Evolutionary conservation across 352 stramenopile genomes (phyloP), one percentile per base, ranked within the genome.

Genomic region (Phytophthora sp.): DNA sequence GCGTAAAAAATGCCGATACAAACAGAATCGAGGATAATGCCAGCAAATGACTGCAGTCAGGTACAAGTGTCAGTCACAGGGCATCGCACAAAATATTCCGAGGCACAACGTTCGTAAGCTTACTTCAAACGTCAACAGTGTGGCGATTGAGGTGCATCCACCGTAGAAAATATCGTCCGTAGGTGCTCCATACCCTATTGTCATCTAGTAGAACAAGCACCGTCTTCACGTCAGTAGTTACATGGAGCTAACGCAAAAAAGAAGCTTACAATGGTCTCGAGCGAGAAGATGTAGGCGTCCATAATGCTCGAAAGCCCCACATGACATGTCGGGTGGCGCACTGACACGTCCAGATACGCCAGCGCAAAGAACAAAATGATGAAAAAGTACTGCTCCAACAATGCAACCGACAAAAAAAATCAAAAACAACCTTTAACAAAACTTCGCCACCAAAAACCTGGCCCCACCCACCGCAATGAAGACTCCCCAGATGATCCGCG

Each of bases 81-180:
- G n/a, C n/a, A n/a, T n/a, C n/a, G n/a, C n/a, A n/a, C n/a, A n/a
- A n/a, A n/a, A n/a, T n/a, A n/a, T n/a, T n/a, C n/a, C n/a, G n/a
- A n/a, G n/a, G n/a, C n/a, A n/a, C n/a, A n/a, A n/a, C n/a, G n/a
- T n/a, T n/a, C n/a, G n/a, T n/a, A n/a, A n/a, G n/a, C 57, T 39
- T 31, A 90, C 86, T 68, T 95, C 87, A 17, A 95, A 66, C 8
- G 83, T 93, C 41, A 95, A 53, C 1, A 95, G 57, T 23, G 82
- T 81, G 13, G 87, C 87, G 63, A 95, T 94, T 1, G 84, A 91
- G 6, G 69, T 74, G 70, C 87, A 95, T 17, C 82, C 84, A 34
- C 87, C 87, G 66, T 93, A 95, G 63, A 95, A 95, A 60, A 95
- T 95, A 50, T 95, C 87, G 45, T 94, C 84, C n/a, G 82, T 92